A percentile compares a stretch with the other conserved stretches of the same genome.
These are phyloP conservation scores for Botrytis porri DNA, from an alignment of 2,329 filamentous ascomycete genomes.

Conservation along the genomic window DNA sequence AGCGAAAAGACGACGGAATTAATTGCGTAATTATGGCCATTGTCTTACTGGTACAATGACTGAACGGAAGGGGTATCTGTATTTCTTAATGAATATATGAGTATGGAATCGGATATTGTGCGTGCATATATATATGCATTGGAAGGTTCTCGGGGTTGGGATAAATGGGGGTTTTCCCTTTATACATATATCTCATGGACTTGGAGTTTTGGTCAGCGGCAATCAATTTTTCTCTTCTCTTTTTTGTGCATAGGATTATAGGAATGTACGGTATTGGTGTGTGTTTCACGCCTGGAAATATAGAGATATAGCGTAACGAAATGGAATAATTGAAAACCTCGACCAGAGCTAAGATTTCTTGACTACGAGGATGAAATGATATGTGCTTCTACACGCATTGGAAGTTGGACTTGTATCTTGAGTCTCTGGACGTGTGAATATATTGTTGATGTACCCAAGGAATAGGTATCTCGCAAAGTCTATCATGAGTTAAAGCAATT, in stretches of 20 bases:
- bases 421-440: background rate
- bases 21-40: background rate
- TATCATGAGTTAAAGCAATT: background rate
- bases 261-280: background rate
- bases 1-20: background rate
- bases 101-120: conserved; percentile 5
- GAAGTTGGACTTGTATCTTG: background rate
- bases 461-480: background rate
- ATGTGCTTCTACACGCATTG: background rate
- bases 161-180: background rate
- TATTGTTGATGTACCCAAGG: background rate
- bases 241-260: background rate
- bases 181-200: background rate
- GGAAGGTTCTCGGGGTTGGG: background rate
- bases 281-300: background rate
- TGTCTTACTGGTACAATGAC: background rate
- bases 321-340: background rate
- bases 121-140: background rate
- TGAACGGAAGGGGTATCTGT: background rate
- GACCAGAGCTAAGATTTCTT: background rate
- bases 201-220: background rate
- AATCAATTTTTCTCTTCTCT: background rate
- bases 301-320: background rate
- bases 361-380: background rate
- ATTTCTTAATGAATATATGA: conserved; percentile 4